A percentile compares a stretch with the other conserved stretches of the same genome.
Evolutionary conservation across 2,329 filamentous ascomycete genomes (phyloP).

Genomic region (Rhynchosporium secalis): DNA sequence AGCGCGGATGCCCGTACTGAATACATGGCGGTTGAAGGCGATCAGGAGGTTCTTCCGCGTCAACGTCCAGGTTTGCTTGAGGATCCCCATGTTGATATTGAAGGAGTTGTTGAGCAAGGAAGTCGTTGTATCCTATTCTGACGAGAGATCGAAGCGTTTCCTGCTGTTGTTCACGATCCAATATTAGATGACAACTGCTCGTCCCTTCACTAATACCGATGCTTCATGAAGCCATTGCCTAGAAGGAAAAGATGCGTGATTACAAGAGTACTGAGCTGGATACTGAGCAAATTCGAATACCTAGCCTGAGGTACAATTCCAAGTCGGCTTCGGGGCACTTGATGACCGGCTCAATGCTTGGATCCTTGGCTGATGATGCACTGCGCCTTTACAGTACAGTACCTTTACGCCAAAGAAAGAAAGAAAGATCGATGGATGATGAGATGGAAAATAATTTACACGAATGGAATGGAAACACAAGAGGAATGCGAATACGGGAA

Average conservation of each 20-base stretch:
- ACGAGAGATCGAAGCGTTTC: not conserved
- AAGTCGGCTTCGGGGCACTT: conserved; percentile 5
- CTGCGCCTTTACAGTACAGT: no score
- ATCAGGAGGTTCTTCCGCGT: conserved; percentile 63
- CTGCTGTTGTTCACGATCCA: not conserved
- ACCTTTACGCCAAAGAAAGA: no score
- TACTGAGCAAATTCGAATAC: no score
- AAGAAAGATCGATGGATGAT: no score
- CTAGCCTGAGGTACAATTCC: no score
- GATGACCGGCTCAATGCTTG: not conserved
- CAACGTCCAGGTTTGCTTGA: conserved; percentile 61
- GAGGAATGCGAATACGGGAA: no score
- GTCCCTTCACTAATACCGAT: not conserved
- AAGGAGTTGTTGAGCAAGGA: not conserved
- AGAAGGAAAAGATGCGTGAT: not conserved
- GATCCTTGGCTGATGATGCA: not conserved
- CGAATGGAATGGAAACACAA: no score
- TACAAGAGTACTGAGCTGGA: not conserved
- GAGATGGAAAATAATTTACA: no score
- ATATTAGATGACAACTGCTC: not conserved
- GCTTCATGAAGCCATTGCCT: conserved; percentile 4
- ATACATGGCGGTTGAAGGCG: conserved; percentile 53
- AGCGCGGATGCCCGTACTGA: conserved; percentile 55
- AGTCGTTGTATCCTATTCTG: not conserved
- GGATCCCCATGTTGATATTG: conserved; percentile 47